phyloP scores from a whole-genome alignment of 192 early-diverging fungal species.

The Entomortierella beljakovae region DNA sequence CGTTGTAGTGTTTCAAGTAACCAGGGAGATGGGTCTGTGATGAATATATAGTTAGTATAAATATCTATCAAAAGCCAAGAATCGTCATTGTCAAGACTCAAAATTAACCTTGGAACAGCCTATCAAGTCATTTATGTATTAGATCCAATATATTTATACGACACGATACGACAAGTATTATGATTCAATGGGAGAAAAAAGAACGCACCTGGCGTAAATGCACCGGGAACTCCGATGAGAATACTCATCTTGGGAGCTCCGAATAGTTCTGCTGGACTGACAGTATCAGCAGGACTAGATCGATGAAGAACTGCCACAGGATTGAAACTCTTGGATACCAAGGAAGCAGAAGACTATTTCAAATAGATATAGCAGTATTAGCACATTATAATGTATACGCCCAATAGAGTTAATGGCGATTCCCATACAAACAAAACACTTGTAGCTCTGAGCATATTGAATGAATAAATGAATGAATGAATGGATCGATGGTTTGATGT shows the following conservation, averaged over 20 bases:
- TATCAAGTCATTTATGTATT: too few relatives aligned
- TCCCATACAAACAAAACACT: conserved; percentile 1
- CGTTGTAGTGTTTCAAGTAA: conserved; percentile 57
- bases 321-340: conserved; percentile 40
- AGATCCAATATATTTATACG: too few relatives aligned
- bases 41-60: neutral
- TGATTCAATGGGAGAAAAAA: neutral
- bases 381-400: neutral
- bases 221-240: conserved; percentile 56
- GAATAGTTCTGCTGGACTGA: conserved; percentile 57
- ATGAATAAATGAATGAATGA: too few relatives aligned
- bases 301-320: conserved; percentile 43
- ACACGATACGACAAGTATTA: too few relatives aligned
- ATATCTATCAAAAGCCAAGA: neutral
- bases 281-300: conserved; percentile 55
- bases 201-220: conserved; percentile 51
- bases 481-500: too few relatives aligned
- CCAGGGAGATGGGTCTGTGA: conserved; percentile 62
- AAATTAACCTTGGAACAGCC: too few relatives aligned
- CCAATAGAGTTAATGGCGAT: neutral
- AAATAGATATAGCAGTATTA: neutral
- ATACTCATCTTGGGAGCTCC: conserved; percentile 54
- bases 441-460: conserved; percentile 2
- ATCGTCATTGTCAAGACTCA: too few relatives aligned
- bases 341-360: neutral